phyloP scores from a whole-genome alignment of 2,329 filamentous ascomycete genomes.

The Ophiostoma ulmi region DNA sequence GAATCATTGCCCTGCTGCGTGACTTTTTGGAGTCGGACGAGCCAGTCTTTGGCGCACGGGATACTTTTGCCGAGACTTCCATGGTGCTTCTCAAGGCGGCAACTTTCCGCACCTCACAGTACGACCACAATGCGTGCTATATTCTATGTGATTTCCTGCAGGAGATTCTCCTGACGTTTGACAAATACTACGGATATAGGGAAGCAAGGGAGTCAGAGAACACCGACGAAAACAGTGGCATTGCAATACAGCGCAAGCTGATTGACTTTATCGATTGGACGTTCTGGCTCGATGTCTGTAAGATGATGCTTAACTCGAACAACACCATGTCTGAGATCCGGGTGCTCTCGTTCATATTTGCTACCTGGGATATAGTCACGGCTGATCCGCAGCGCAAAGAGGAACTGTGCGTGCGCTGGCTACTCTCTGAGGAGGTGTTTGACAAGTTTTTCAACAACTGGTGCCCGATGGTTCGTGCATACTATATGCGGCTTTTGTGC shows the following conservation, averaged over 20 bases:
- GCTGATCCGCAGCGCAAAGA: constrained; percentile 63
- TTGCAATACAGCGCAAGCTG: constrained; percentile 6
- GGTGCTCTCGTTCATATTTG: constrained; percentile 74
- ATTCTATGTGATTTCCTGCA: constrained; percentile 88
- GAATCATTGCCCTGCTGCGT: constrained; percentile 73
- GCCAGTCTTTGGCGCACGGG: constrained; percentile 44
- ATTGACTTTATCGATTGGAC: constrained; percentile 63
- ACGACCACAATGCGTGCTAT: constrained; percentile 78
- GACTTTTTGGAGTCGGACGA: constrained; percentile 63
- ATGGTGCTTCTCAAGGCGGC: constrained; percentile 67
- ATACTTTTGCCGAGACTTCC: constrained; percentile 73
- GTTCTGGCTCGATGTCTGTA: constrained; percentile 80
- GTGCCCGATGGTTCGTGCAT: constrained; percentile 92
- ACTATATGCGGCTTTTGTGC: constrained; percentile 84
- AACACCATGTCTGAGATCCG: constrained; percentile 89
- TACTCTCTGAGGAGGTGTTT: constrained; percentile 70
- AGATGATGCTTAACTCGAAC: constrained; percentile 72
- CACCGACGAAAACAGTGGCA: constrained; percentile 19
- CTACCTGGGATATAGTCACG: constrained; percentile 69
- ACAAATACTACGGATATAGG: constrained; percentile 42
- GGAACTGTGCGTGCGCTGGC: constrained; percentile 65
- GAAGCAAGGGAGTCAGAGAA: constrained; percentile 6
- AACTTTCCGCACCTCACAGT: constrained; percentile 70
- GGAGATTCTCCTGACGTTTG: constrained; percentile 64
- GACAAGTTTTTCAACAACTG: constrained; percentile 84